Conservation (phyloP, 805 yeast species). For the Blastobotrys mokoenaii region DNA sequence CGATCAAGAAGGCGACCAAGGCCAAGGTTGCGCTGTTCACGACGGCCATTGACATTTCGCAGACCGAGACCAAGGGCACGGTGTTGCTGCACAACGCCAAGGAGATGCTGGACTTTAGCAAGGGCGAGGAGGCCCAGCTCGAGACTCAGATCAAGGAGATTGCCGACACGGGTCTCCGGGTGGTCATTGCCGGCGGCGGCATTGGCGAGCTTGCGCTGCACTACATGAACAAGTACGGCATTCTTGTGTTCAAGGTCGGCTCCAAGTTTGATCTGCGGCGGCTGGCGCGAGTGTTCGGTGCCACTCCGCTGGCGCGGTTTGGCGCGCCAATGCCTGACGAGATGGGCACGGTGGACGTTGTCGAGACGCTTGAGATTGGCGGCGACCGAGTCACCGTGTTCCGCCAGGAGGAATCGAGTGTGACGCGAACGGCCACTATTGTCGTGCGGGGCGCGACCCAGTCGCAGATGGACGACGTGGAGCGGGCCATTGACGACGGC, state of each 20-base stretch:
- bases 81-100: conserved; percentile 91
- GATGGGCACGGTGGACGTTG: conserved; percentile 78
- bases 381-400: conserved; percentile 95
- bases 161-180: conserved; percentile 74
- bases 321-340: conserved; percentile 96
- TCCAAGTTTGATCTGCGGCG: conserved; percentile 92
- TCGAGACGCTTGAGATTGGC: conserved; percentile 90
- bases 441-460: conserved; percentile 95
- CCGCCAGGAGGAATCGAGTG: conserved; percentile 51
- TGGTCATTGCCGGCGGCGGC: conserved; percentile 89
- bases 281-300: conserved; percentile 93
- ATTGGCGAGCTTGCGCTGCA: conserved; percentile 91
- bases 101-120: conserved; percentile 92
- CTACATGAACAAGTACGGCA: conserved; percentile 78
- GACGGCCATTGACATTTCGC: conserved; percentile 88
- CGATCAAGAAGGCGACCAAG: conserved; percentile 54
- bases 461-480: conserved; percentile 86
- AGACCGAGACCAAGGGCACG: conserved; percentile 98
- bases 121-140: conserved; percentile 92
- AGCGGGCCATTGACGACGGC: conserved; percentile 96
- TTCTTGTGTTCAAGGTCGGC: conserved; percentile 81
- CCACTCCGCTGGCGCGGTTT: conserved; percentile 86
- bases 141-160: conserved; percentile 79
- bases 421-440: conserved; percentile 75
- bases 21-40: conserved; percentile 90